Evolutionary conservation across 257 asterid genomes (phyloP), one percentile per base, ranked within the genome.

Genomic region (Primulina huaijiensis): DNA sequence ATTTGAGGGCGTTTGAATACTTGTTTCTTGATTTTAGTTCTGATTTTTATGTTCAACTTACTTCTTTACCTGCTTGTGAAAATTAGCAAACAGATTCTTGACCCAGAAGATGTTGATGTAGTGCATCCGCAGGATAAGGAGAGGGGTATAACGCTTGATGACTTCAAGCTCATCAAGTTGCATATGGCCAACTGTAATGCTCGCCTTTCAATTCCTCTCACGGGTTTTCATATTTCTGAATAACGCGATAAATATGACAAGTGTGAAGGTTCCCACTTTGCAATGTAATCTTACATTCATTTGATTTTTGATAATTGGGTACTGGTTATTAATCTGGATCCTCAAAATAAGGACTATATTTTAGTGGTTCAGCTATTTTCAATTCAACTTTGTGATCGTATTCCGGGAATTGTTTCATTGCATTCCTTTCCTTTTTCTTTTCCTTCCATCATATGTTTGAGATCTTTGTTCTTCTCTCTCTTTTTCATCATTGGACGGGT

Each of bases 81-180:
- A 65, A 40, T 73, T 12, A 92, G 97, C 82, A 90, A 92, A 73
- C 91, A 87, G 80, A 90, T 92, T 11, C 79, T 80, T 79, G 97
- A 92, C 74, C 87, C 81, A 9, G 97, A 92, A 52, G 93, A 90
- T 71, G 93, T 88, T 75, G 90, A 92, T 40, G 88, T 87, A 25
- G 96, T 90, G 72, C 95, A 84, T 65, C 88, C 67, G 66, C 79
- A 82, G 17, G 98, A 92, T 73, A 92, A 83, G 77, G 96, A 90
- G 43, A 87, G 90, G 70, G 97, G 97, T 67, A 83, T 92, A 14
- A 87, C 90, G 29, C 82, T 84, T 46, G 97, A 92, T 63, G 98
- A 92, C 82, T 86, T 83, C 84, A 92, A 90, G 87, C 96, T 92
- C 78, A 82, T 90, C 89, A 92, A 92, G 80, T 76, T 87, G 64